Base-by-base conservation (phyloP, 805 yeast genomes). In the Suhomyces sp. region DNA sequence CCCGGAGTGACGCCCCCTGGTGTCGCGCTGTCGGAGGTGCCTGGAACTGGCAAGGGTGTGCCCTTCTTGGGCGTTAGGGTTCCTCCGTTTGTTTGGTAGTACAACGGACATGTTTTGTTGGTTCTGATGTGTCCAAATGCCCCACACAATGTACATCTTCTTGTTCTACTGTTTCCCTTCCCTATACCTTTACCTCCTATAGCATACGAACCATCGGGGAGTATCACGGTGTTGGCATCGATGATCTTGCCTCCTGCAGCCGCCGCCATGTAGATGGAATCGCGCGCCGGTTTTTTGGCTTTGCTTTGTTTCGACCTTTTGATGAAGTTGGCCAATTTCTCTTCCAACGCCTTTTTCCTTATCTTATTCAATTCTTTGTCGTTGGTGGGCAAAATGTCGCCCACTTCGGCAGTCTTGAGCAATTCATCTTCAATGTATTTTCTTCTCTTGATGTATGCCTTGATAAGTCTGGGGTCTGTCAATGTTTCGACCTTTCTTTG, bases 111-210 rank as follows among this genome's bases (percentile, higher is more conserved):
- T 57, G 78, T 78, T 62, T 86, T 87, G 66, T 90, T 91, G 2
- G 99, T 93, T 65, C 94, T 81, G 55, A 93, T 93, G 67, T 93
- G 99, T 0, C 98, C 99, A 56, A 88, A 79, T 10, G 93, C 94
- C 20, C 98, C 98, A 77, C 99, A 93, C 0, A 94, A 86, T 3
- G 96, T 92, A 72, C 99, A 93, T 63, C 89, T 83, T 65, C 99
- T 77, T 7, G 87, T 85, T 4, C 83, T 84, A 27, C 85, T 78
- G 60, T 85, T 85, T 29, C 87, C 87, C 60, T 86, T 86, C 27
- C 89, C 89, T 41, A 81, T 81, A 21, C 88, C 87, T 58, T 83
- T 85, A n/a, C 85, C 87, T 33, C 82, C 80, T 43, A 80, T 65
- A 2, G 77, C 77, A 53, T 66, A 69, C 10, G 76, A 67, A 0